These are phyloP conservation scores for Chrysoporthe deuterocubensis DNA, from an alignment of 2,329 filamentous ascomycete species.

Conservation along the genomic window DNA sequence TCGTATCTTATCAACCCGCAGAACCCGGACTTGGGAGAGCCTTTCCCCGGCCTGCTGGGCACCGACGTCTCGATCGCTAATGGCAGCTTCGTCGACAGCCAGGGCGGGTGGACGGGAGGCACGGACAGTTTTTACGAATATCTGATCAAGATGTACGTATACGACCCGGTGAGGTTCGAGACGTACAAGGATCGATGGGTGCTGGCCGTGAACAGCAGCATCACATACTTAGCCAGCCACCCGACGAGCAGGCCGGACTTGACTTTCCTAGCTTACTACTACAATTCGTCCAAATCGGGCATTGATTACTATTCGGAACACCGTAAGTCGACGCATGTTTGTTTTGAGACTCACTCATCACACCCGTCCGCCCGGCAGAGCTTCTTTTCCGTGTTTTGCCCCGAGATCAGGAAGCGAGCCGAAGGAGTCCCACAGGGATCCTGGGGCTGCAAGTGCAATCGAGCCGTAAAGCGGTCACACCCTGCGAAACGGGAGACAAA, in stretches of 20 bases:
- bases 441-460: not conserved
- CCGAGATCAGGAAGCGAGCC: not conserved
- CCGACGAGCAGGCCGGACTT: conserved; percentile 69
- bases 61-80: conserved; percentile 65
- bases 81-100: conserved; percentile 68
- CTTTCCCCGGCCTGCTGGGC: conserved; percentile 78
- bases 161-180: conserved; percentile 67
- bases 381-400: not conserved
- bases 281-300: conserved; percentile 41
- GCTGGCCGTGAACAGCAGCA: conserved; percentile 74
- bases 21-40: conserved; percentile 64
- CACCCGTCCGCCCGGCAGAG: not conserved
- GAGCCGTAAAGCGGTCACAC: not conserved
- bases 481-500: conserved; percentile 18
- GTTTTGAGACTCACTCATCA: too few relatives aligned
- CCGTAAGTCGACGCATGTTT: conserved; percentile 41
- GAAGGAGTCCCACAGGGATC: not conserved
- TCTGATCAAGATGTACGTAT: conserved; percentile 88
- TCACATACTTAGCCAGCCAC: conserved; percentile 70
- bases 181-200: conserved; percentile 76
- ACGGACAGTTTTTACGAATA: conserved; percentile 88
- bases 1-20: conserved; percentile 68
- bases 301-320: conserved; percentile 52
- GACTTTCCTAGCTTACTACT: conserved; percentile 69
- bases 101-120: conserved; percentile 77